Evolutionary conservation across 257 asterid genomes (phyloP), one percentile per base, ranked within the genome.

Genomic region (Capsicum rhomboideum): DNA sequence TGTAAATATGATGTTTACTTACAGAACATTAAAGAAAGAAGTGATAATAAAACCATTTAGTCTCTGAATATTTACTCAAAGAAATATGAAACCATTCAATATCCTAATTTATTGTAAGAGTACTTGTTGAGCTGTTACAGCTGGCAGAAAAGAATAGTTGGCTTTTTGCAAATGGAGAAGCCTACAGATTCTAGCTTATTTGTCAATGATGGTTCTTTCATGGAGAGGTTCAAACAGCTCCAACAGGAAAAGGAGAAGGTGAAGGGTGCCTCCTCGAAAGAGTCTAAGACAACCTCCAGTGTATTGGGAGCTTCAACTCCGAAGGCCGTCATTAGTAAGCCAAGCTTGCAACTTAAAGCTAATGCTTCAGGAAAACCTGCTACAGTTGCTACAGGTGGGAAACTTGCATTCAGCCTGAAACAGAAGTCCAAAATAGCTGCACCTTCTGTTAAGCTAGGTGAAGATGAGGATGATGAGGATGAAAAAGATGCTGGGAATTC

Each of bases 161-260:
- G 86, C 84, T 54, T 82, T 86, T 88, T 79, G 83, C 87, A 84
- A 84, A 95, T 95, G 99, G 98, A 94, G 91, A 93, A 92, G 87
- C 88, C 89, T 86, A 85, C 84, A 72, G 89, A 87, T 88, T 85
- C 91, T 75, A 83, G 94, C 87, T 87, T 96, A 82, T 93, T 94
- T 90, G 97, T 88, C 84, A 94, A 96, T 86, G 99, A 96, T 83
- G 98, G 99, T 84, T 96, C 99, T 79, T 96, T 96, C 92, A 87
- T 96, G 98, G 99, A 94, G 97, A 92, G 96, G 87, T 96, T 96
- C 89, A 93, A 92, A 89, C 98, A 93, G 89, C 94, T 93, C 88
- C 98, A 96, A 83, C 92, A 94, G 85, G 92, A 94, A 87, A 87
- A 91, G 80, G 91, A 91, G 77, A 86, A 84, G 34, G 90, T 88